Conservation (phyloP, 2,329 filamentous ascomycete genomes). For the Colletotrichum brevisporum region DNA sequence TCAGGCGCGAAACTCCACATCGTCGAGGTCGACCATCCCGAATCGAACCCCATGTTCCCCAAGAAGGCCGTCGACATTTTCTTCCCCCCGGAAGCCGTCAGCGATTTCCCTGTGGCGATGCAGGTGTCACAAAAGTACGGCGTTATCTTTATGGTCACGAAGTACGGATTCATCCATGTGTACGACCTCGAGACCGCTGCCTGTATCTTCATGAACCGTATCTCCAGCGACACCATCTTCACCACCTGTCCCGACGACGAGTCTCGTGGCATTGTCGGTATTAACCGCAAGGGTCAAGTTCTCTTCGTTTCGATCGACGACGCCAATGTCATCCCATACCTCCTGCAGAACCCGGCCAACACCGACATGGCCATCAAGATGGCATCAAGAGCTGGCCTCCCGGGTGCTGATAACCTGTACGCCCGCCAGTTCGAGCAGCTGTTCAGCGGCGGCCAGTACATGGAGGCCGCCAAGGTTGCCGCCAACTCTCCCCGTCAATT, state of each 20-base stretch:
- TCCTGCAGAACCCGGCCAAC: slow-evolving; percentile 96
- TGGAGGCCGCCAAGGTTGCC: slow-evolving; percentile 93
- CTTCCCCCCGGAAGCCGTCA: slow-evolving; percentile 94
- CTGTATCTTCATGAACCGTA: slow-evolving; percentile 99
- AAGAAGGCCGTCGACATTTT: slow-evolving; percentile 99
- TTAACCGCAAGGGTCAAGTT: slow-evolving; percentile 98
- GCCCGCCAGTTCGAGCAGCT: slow-evolving; percentile 93
- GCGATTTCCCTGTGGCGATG: slow-evolving; percentile 98
- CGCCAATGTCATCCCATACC: slow-evolving; percentile 89
- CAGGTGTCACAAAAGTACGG: slow-evolving; percentile 98
- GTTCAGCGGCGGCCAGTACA: slow-evolving; percentile 83
- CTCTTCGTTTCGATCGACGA: slow-evolving; percentile 95
- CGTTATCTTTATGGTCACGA: slow-evolving; percentile 96
- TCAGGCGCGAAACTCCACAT: slow-evolving; percentile 96
- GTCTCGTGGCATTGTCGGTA: slow-evolving; percentile 89
- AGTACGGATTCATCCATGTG: slow-evolving; percentile 98
- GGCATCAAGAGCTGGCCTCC: slow-evolving; percentile 92
- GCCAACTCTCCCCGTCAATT: slow-evolving; percentile 97
- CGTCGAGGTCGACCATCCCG: slow-evolving; percentile 95
- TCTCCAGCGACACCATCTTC: slow-evolving; percentile 99
- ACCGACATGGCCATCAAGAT: slow-evolving; percentile 95
- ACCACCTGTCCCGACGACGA: slow-evolving; percentile 88
- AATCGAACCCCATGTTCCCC: slow-evolving; percentile 88
- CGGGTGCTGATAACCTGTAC: slow-evolving; percentile 94
- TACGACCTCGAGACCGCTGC: slow-evolving; percentile 97